These are phyloP conservation scores for Stenocarpella maydis DNA, from an alignment of 2,329 filamentous ascomycete genomes.

Conservation along the genomic window DNA sequence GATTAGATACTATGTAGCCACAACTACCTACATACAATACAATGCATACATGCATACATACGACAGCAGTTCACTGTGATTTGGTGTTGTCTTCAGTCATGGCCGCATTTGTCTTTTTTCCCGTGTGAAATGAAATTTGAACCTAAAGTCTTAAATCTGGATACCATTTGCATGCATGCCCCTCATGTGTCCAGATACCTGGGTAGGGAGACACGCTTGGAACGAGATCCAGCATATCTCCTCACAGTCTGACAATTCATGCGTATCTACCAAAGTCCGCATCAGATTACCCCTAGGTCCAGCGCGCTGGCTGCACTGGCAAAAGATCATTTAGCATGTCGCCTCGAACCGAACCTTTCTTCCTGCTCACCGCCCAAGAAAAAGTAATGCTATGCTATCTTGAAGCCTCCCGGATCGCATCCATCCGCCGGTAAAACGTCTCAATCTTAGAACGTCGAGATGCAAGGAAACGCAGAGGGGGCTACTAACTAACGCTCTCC, in stretches of 20 bases:
- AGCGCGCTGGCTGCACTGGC: not conserved
- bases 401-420: not conserved
- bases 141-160: no score
- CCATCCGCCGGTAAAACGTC: not conserved
- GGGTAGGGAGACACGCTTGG: not conserved
- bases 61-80: no score
- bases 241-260: not conserved
- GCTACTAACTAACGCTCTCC: not conserved
- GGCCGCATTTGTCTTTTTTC: no score
- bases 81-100: no score
- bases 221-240: not conserved
- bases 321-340: not conserved
- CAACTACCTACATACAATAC: no score
- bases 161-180: no score
- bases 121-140: no score
- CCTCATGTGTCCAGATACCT: no score
- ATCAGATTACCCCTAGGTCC: not conserved
- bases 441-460: not conserved
- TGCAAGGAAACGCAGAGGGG: not conserved
- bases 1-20: not conserved
- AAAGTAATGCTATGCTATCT: conserved; percentile 6
- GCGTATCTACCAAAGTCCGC: not conserved
- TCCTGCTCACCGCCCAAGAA: not conserved
- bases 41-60: no score
- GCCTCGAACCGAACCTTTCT: not conserved